These are phyloP conservation scores for Trichoderma sp. DNA, from an alignment of 2,329 filamentous ascomycete species.

Conservation along the genomic window DNA sequence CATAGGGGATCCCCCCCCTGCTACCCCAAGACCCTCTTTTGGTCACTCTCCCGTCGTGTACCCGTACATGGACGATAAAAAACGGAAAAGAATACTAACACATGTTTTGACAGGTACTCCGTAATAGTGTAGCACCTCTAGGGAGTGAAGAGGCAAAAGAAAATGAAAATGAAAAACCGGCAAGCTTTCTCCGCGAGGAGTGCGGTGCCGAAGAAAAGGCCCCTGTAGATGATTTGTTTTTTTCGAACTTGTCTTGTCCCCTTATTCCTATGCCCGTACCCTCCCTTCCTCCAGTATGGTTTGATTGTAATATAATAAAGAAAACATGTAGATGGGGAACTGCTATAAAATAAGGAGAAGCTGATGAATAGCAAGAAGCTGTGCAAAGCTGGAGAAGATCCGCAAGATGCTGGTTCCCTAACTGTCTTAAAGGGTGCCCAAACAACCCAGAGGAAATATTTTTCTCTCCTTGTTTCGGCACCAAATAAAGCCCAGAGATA, in stretches of 20 bases:
- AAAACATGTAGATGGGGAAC: neutral
- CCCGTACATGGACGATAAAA: neutral
- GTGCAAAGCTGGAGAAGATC: slow-evolving; percentile 1
- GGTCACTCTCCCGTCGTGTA: neutral
- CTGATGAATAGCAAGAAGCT: slow-evolving; percentile 10
- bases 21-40: slow-evolving; percentile 21
- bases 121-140: too few species aligned
- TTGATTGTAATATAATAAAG: neutral
- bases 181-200: slow-evolving; percentile 24
- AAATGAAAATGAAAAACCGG: neutral
- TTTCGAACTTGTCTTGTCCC: slow-evolving; percentile 6
- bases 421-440: too few species aligned
- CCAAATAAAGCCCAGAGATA: neutral
- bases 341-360: neutral
- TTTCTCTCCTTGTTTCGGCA: neutral
- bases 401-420: neutral
- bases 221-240: slow-evolving; percentile 5
- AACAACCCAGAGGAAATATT: neutral
- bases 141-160: too few species aligned
- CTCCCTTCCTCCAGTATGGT: neutral
- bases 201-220: slow-evolving; percentile 7
- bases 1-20: slow-evolving; percentile 14
- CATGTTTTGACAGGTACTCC: neutral
- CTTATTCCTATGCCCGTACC: neutral
- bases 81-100: neutral